phyloP scores from a whole-genome alignment of 371 early-diverging fungal species.

The Blakeslea trispora region DNA sequence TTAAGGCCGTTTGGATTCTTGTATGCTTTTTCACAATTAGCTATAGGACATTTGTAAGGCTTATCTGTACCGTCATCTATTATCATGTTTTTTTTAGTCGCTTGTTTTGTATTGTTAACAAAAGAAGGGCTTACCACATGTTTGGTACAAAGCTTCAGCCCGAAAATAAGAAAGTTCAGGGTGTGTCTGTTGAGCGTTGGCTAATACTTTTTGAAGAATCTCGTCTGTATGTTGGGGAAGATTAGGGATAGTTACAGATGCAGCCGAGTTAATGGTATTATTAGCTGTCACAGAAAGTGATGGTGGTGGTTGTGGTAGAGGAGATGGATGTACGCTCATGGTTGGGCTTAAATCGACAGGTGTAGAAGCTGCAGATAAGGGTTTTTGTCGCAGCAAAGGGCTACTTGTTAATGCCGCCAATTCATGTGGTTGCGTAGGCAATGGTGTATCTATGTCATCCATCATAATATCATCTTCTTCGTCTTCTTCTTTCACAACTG shows the following conservation, averaged over 20 bases:
- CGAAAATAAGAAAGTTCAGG: conserved; percentile 14
- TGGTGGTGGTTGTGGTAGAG: background rate
- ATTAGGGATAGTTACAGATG: background rate
- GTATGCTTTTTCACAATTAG: conserved; percentile 92
- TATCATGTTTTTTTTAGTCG: background rate
- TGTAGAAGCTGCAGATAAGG: background rate
- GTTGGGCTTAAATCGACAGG: background rate
- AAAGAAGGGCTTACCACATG: conserved; percentile 18
- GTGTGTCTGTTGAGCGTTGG: background rate
- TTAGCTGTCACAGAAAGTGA: conserved; percentile 4
- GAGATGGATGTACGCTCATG: background rate
- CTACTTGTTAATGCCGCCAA: conserved; percentile 21
- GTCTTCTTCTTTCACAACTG: conserved; percentile 23
- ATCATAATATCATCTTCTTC: conserved; percentile 20
- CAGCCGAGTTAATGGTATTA: background rate
- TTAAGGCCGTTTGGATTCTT: conserved; percentile 98
- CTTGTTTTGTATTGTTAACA: background rate
- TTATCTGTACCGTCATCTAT: conserved; percentile 26
- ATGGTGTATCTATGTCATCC: conserved; percentile 10
- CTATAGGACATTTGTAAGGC: conserved; percentile 39
- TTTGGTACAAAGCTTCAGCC: conserved; percentile 30
- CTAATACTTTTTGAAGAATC: conserved; percentile 21
- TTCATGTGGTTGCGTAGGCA: conserved; percentile 28
- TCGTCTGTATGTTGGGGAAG: conserved; percentile 24
- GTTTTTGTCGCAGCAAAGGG: conserved; percentile 16